Base-by-base conservation (phyloP, 805 yeast species). In the Sugiyamaella floridensis region DNA sequence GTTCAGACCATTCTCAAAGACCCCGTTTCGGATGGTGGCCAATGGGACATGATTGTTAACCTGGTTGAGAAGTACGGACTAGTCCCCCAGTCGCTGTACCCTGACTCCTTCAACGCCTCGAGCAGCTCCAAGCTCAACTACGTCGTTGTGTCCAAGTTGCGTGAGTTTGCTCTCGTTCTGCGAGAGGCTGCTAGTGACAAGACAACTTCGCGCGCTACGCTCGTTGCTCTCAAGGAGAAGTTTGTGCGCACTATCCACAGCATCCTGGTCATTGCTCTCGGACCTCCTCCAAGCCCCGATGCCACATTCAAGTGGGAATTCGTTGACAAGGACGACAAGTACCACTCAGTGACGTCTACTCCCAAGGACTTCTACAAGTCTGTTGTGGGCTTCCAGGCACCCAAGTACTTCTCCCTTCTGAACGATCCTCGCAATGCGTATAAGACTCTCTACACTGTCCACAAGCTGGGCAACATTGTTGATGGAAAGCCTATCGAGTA, bases 11-110 rank as follows among this genome's bases (percentile, higher is more conserved):
- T 88, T 46, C 71, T 88, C 49, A 58, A 70, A 4, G 84, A 80
- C 49, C 95, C 96, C 19, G 81, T 82, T 47, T 67, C 77, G 54
- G 96, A 89, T 64, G 96, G 96, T 60, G 96, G 96, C 48, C 96
- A 88, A 68, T 87, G 87, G 77, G 84, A 86, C 59, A 85, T 88
- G 93, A 80, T 86, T 66, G 75, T 84, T 48, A 86, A 88, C 68
- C 66, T 89, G 54, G 79, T 88, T 47, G 79, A 81, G 57, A 89
- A 88, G 69, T 89, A 88, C 61, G 96, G 96, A 32, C 65, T 85
- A 49, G 85, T 89, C 48, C 96, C 96, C 40, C 76, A 83, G 63
- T 79, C 78, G 56, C 66, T 80, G 19, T 89, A 77, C 70, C 90
- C 92, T 9, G 96, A 89, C 67, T 75, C 81, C 50, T 74, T 70